These are phyloP conservation scores for Atkinsonella hypoxylon DNA, from an alignment of 2,329 filamentous ascomycete species.

Conservation along the genomic window DNA sequence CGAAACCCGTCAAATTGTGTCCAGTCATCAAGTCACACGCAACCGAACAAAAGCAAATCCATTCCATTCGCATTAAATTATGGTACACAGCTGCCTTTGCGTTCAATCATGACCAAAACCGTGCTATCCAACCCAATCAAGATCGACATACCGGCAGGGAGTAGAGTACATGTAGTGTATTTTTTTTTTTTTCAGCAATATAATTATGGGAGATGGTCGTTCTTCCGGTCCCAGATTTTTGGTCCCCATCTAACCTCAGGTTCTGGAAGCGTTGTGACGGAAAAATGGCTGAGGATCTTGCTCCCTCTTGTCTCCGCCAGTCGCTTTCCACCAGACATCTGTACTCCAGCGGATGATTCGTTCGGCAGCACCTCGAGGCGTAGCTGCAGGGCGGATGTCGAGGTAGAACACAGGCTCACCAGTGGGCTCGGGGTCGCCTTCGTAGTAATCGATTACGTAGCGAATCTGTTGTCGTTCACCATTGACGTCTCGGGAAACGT, in stretches of 20 bases:
- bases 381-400: slow-evolving; percentile 82
- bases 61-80: neutral
- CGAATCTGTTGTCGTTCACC: slow-evolving; percentile 66
- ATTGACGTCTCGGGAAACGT: slow-evolving; percentile 59
- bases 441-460: slow-evolving; percentile 97
- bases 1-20: too few relatives aligned
- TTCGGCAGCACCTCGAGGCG: slow-evolving; percentile 69
- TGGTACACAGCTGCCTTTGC: neutral
- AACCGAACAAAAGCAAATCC: neutral
- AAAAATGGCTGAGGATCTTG: slow-evolving; percentile 24
- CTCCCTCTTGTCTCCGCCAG: slow-evolving; percentile 54
- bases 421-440: slow-evolving; percentile 64
- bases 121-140: neutral
- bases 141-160: slow-evolving; percentile 7
- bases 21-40: neutral
- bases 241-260: slow-evolving; percentile 7
- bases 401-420: slow-evolving; percentile 94
- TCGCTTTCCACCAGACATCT: slow-evolving; percentile 87
- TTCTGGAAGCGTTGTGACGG: slow-evolving; percentile 14
- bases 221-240: too few relatives aligned
- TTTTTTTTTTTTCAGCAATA: slow-evolving; percentile 1
- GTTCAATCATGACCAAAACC: slow-evolving; percentile 13
- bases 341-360: slow-evolving; percentile 79
- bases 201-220: neutral
- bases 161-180: neutral